These are phyloP conservation scores for Tuber melanosporum DNA, from an alignment of 495 filamentous ascomycete genomes.

Conservation along the genomic window DNA sequence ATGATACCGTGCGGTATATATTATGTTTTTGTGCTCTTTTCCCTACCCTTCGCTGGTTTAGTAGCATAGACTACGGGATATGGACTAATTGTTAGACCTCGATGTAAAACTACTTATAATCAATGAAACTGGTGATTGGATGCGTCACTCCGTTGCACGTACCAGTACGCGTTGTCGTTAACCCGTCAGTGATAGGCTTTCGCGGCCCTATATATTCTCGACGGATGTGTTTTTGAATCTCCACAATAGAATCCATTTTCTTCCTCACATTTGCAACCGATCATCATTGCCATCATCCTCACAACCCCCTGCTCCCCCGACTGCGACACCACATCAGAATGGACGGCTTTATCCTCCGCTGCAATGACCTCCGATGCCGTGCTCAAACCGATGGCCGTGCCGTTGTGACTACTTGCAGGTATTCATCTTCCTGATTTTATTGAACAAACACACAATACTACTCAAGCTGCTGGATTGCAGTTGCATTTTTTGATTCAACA, in stretches of 20 bases:
- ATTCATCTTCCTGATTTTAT: constrained; percentile 6
- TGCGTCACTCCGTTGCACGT: background rate
- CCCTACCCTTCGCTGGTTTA: background rate
- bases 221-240: background rate
- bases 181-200: too few species aligned
- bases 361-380: constrained; percentile 78
- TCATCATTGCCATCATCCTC: background rate
- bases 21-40: background rate
- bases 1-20: background rate
- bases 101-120: background rate
- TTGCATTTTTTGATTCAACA: background rate
- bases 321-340: constrained; percentile 6
- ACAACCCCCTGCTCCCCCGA: background rate
- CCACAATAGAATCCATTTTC: background rate
- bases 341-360: constrained; percentile 53
- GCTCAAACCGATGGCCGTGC: constrained; percentile 65
- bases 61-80: background rate
- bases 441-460: constrained; percentile 12
- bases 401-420: constrained; percentile 90
- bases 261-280: background rate
- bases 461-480: constrained; percentile 7
- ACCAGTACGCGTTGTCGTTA: background rate
- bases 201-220: background rate
- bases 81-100: background rate
- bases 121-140: background rate